Conservation (phyloP, 108 stramenopile species). For the Hondaea fermentalgiana region DNA sequence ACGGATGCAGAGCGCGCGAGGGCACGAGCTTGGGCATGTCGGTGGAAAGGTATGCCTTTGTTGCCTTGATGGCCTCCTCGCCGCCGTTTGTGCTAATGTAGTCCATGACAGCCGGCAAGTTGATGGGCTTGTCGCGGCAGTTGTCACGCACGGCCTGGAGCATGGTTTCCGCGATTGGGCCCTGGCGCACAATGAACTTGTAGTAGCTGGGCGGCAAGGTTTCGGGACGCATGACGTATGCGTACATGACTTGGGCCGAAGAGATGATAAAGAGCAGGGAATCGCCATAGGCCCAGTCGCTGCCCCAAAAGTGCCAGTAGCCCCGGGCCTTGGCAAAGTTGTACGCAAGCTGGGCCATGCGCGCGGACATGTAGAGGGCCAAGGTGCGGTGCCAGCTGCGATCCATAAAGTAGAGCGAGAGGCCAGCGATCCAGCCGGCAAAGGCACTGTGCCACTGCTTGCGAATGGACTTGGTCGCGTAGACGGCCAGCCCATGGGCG, state of each 20-base stretch:
- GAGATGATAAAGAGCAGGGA: slow-evolving; percentile 5
- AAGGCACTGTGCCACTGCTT: neutral
- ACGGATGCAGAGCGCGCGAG: neutral
- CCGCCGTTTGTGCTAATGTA: neutral
- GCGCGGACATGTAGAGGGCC: neutral
- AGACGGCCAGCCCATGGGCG: neutral
- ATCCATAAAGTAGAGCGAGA: neutral
- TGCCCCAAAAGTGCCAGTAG: slow-evolving; percentile 19
- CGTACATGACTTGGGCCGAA: slow-evolving; percentile 13
- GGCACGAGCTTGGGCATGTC: neutral
- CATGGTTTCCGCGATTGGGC: neutral
- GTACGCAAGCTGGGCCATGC: neutral
- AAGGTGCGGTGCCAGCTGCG: neutral
- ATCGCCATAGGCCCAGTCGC: slow-evolving; percentile 9
- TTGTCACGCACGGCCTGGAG: neutral
- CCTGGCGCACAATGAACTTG: slow-evolving; percentile 14
- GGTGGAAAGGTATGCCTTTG: neutral
- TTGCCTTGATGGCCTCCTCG: neutral
- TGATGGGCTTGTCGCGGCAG: slow-evolving; percentile 3
- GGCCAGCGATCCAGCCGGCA: neutral
- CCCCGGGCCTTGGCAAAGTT: neutral
- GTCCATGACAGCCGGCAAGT: neutral
- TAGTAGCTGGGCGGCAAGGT: slow-evolving; percentile 6
- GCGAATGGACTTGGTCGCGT: neutral
- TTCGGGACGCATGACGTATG: slow-evolving; percentile 6